Evolutionary conservation across 2,329 filamentous ascomycete genomes (phyloP).

Genomic region (Fusarium phyllophilum): DNA sequence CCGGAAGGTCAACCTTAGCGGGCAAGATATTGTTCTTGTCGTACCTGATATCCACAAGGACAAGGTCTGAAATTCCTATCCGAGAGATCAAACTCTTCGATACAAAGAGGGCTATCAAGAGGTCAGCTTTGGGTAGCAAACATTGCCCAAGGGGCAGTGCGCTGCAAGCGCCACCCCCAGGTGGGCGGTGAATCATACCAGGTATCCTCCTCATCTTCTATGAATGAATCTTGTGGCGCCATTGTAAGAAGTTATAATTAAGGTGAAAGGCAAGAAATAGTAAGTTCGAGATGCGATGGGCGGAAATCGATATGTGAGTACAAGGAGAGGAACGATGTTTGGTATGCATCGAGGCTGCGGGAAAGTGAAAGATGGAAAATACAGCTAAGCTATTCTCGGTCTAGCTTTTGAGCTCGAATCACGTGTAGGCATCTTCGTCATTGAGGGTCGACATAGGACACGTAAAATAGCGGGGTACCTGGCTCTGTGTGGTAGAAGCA

Average conservation of each 20-base stretch:
- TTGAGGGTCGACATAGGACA: neutral
- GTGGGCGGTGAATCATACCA: conserved; percentile 61
- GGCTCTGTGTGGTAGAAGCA: neutral
- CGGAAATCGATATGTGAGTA: conserved; percentile 36
- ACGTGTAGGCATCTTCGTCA: conserved; percentile 37
- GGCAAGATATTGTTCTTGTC: neutral
- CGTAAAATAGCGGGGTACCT: conserved; percentile 35
- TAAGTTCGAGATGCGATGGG: conserved; percentile 34
- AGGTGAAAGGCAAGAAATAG: conserved; percentile 30
- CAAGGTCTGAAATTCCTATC: conserved; percentile 98
- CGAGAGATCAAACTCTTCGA: conserved; percentile 98
- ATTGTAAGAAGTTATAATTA: conserved; percentile 55
- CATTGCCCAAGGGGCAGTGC: conserved; percentile 35
- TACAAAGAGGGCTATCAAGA: conserved; percentile 85
- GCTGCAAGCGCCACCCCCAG: conserved; percentile 15
- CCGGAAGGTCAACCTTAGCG: conserved; percentile 11
- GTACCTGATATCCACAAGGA: conserved; percentile 96
- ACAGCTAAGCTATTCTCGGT: conserved; percentile 35
- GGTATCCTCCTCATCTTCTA: conserved; percentile 76
- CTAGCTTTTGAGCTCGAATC: conserved; percentile 22
- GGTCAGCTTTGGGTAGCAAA: conserved; percentile 40
- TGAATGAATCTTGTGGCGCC: conserved; percentile 76
- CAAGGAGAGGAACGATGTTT: conserved; percentile 40
- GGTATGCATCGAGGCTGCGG: conserved; percentile 45
- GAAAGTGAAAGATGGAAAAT: conserved; percentile 45